phyloP scores from a whole-genome alignment of 1,284 basidiomycete genomes.

The Cutaneotrichosporon sp. region DNA sequence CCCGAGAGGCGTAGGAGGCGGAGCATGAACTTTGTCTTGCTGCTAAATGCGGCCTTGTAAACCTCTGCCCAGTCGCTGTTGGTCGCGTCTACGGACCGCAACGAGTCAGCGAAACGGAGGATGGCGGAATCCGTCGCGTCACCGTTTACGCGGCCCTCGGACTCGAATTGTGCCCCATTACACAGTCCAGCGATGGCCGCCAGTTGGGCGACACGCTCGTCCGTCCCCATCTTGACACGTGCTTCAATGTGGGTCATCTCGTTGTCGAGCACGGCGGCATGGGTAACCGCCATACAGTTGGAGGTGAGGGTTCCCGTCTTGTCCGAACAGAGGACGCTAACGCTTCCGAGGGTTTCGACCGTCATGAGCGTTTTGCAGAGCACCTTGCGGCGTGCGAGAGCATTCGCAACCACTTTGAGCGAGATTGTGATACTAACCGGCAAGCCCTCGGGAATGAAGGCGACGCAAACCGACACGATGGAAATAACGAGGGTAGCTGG shows the following conservation, averaged over 20 bases:
- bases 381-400: slow-evolving; percentile 61
- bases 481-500: slow-evolving; percentile 61
- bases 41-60: slow-evolving; percentile 61
- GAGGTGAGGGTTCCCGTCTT: slow-evolving; percentile 61
- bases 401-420: slow-evolving; percentile 56
- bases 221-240: slow-evolving; percentile 30
- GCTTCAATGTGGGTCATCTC: slow-evolving; percentile 44
- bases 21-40: slow-evolving; percentile 68
- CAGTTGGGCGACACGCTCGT: slow-evolving; percentile 42
- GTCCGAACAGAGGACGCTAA: slow-evolving; percentile 62
- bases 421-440: slow-evolving; percentile 57
- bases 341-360: slow-evolving; percentile 62
- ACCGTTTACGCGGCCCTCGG: slow-evolving; percentile 59
- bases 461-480: slow-evolving; percentile 63
- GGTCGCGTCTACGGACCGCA: slow-evolving; percentile 48
- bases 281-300: slow-evolving; percentile 56
- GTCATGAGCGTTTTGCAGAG: slow-evolving; percentile 63
- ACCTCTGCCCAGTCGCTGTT: slow-evolving; percentile 50
- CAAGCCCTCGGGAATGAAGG: slow-evolving; percentile 63
- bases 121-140: slow-evolving; percentile 66
- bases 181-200: slow-evolving; percentile 61
- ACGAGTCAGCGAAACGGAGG: slow-evolving; percentile 61
- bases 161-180: slow-evolving; percentile 63
- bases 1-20: slow-evolving; percentile 41
- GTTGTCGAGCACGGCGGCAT: slow-evolving; percentile 55